These are phyloP conservation scores for Psilocybe subaeruginosa DNA, from an alignment of 768 basidiomycete species.

Conservation along the genomic window DNA sequence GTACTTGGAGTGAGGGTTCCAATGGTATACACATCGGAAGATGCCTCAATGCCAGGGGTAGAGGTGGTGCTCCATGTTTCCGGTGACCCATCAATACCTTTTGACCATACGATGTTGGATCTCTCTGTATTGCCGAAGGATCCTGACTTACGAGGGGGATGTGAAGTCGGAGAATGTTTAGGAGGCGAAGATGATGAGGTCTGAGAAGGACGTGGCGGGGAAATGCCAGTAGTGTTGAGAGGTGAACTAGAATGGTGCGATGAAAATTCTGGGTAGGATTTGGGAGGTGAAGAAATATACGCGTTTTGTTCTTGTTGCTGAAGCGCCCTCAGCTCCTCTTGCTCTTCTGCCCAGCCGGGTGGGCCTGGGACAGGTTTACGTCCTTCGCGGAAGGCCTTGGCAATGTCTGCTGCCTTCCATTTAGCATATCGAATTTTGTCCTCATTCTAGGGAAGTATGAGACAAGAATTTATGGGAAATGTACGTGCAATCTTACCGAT, in stretches of 20 bases:
- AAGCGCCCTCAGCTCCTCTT: slow-evolving; percentile 26
- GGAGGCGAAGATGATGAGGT: slow-evolving; percentile 24
- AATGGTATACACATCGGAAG: slow-evolving; percentile 37
- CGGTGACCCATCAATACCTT: slow-evolving; percentile 41
- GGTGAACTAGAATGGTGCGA: slow-evolving; percentile 22
- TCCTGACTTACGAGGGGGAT: slow-evolving; percentile 19
- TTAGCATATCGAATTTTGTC: slow-evolving; percentile 93
- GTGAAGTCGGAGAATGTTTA: slow-evolving; percentile 12
- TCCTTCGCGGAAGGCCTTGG: slow-evolving; percentile 94
- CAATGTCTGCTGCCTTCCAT: slow-evolving; percentile 97
- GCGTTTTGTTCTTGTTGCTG: slow-evolving; percentile 25
- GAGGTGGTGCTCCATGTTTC: slow-evolving; percentile 78
- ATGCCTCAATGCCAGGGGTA: slow-evolving; percentile 59
- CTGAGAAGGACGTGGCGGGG: slow-evolving; percentile 21
- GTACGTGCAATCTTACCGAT: slow-evolving; percentile 44
- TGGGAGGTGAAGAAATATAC: slow-evolving; percentile 16
- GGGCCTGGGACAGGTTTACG: slow-evolving; percentile 82
- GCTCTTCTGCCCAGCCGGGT: slow-evolving; percentile 47
- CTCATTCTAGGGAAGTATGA: slow-evolving; percentile 54
- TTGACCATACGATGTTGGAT: slow-evolving; percentile 2
- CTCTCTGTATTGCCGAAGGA: slow-evolving; percentile 2
- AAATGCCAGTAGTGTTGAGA: slow-evolving; percentile 20
- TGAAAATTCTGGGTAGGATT: slow-evolving; percentile 8
- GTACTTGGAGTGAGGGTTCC: slow-evolving; percentile 61
- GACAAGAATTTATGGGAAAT: not conserved